Percentiles rank a stretch among this genome's conserved stretches.
These are phyloP conservation scores for Metschnikowia lachancei DNA, from an alignment of 805 yeast genomes.

Conservation along the genomic window DNA sequence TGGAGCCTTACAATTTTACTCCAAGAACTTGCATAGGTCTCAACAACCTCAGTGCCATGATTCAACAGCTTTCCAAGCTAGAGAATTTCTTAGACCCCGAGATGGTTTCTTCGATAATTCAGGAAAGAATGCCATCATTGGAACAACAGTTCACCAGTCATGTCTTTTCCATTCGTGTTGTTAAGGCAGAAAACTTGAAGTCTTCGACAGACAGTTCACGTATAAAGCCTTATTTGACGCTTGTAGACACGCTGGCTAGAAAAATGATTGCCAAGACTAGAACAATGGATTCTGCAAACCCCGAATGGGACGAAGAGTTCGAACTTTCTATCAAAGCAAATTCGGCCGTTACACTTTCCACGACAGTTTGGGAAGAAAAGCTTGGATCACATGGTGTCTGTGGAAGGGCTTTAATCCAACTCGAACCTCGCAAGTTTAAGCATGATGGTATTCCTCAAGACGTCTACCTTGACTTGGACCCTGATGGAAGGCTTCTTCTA, in stretches of 20 bases:
- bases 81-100: conserved; percentile 63
- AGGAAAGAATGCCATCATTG: conserved; percentile 31
- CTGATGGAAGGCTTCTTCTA: conserved; percentile 65
- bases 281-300: conserved; percentile 58
- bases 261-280: conserved; percentile 68
- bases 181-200: conserved; percentile 60
- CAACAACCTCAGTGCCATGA: conserved; percentile 59
- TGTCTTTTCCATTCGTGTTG: conserved; percentile 60
- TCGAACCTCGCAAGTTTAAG: conserved; percentile 61
- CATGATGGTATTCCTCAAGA: conserved; percentile 70
- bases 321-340: conserved; percentile 48
- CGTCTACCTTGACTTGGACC: conserved; percentile 54
- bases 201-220: conserved; percentile 25
- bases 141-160: conserved; percentile 41
- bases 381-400: conserved; percentile 57
- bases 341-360: conserved; percentile 47
- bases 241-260: conserved; percentile 54
- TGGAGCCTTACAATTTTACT: conserved; percentile 58
- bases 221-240: conserved; percentile 60
- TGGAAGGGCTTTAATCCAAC: conserved; percentile 58
- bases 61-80: conserved; percentile 46
- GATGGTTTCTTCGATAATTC: conserved; percentile 42
- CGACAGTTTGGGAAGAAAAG: conserved; percentile 69
- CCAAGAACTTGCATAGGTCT: conserved; percentile 70
- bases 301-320: conserved; percentile 86